Evolutionary conservation across 108 stramenopile genomes (phyloP).

Genomic region (Skeletonema costatum): DNA sequence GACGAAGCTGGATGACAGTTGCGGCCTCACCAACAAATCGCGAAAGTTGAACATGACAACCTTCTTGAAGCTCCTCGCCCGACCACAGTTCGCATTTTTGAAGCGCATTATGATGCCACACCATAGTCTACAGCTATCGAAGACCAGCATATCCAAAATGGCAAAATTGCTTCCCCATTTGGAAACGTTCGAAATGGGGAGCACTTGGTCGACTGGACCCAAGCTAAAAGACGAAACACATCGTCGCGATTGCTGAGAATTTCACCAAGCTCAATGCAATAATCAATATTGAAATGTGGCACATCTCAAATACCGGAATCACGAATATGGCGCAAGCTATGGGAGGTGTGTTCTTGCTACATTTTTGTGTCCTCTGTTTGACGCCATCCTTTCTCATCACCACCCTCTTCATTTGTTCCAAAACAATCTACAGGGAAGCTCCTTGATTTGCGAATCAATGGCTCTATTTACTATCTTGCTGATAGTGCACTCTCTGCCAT

Average conservation of each 20-base stretch:
- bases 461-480: neutral
- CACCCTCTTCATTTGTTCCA: too few relatives aligned
- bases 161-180: slow-evolving; percentile 9
- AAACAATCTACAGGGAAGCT: neutral
- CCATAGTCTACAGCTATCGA: slow-evolving; percentile 14
- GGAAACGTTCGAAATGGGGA: slow-evolving; percentile 6
- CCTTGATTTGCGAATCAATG: slow-evolving; percentile 6
- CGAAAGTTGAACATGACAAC: slow-evolving; percentile 17
- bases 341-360: too few relatives aligned
- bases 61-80: slow-evolving; percentile 4
- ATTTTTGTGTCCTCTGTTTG: too few relatives aligned
- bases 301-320: neutral
- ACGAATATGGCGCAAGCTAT: neutral
- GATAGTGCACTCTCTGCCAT: neutral
- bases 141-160: neutral
- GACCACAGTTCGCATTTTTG: slow-evolving; percentile 19
- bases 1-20: slow-evolving; percentile 5
- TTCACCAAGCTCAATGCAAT: slow-evolving; percentile 6
- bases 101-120: slow-evolving; percentile 3
- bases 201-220: neutral
- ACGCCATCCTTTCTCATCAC: too few relatives aligned
- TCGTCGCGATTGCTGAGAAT: neutral
- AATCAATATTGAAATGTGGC: slow-evolving; percentile 3
- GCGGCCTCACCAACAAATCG: slow-evolving; percentile 11
- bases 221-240: slow-evolving; percentile 4